Evolutionary conservation across 2,329 filamentous ascomycete species (phyloP), one percentile per base, ranked within the genome.

Genomic region (Aotearoamyces nothofagi): DNA sequence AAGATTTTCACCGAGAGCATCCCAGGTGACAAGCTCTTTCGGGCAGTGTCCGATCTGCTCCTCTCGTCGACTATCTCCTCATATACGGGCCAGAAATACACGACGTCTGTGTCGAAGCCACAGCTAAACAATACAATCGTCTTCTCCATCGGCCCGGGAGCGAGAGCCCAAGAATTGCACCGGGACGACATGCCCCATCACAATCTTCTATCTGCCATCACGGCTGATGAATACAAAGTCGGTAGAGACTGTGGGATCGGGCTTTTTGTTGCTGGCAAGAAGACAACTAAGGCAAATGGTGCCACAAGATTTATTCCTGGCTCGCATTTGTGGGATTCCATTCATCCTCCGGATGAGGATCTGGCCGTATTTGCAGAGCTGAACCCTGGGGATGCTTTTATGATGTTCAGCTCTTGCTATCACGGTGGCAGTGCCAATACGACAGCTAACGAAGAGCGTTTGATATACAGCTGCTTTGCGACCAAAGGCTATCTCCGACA

Each of bases 151-250:
- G 33, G 33, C 30, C 55, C 55, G 1, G 55, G 55, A 2, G 53
- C 49, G 9, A 43, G 40, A 16, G 47, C 50, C 24, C 55, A 58
- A 32, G 43, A 48, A 1, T 31, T 56, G 23, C 52, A 58, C 24
- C 40, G 52, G 9, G 42, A 54, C 27, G 52, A 57, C 41, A 31
- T 32, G 23, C 39, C 42, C 24, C 40, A 44, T 32, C 41, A 49
- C 20, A 36, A 38, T 15, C 22, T 32, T 26, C 34, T 30, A 14
- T 32, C 20, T 3, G 31, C 36, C 7, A 15, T 31, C 8, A 15
- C n/a, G 9, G 25, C 25, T 5, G 38, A 33, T 15, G 17, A 36
- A 12, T 37, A 40, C 31, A 32, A 34, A 7, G 20, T 43, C 4
- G 42, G 43, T 25, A 38, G 40, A 1, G 47, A 49, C 27, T 31